Percentiles rank a stretch among this genome's conserved stretches.
Conservation (phyloP, 2,329 filamentous ascomycete species). For the Trichoderma guizhouense region DNA sequence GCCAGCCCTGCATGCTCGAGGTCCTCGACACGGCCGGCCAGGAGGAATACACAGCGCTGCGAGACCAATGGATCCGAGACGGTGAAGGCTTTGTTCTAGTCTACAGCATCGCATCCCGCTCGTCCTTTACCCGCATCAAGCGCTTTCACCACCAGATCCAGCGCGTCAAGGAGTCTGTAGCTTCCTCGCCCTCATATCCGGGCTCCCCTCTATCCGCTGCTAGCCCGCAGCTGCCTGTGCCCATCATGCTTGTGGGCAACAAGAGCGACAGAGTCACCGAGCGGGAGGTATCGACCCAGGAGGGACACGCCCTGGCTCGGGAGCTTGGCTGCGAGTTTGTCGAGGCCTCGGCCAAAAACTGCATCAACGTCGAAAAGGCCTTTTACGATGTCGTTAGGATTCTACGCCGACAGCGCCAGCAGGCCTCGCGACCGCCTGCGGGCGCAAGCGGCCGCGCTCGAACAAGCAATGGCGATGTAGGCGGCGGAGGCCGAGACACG, state of each 20-base stretch:
- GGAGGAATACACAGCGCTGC: slow-evolving; percentile 94
- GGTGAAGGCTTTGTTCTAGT: slow-evolving; percentile 97
- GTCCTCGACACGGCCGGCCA: slow-evolving; percentile 96
- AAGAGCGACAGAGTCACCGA: slow-evolving; percentile 97
- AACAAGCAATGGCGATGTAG: slow-evolving; percentile 36
- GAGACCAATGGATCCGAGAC: slow-evolving; percentile 98
- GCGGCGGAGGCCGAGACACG: slow-evolving; percentile 31
- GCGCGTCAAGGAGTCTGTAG: slow-evolving; percentile 87
- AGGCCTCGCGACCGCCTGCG: slow-evolving; percentile 40
- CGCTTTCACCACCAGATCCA: slow-evolving; percentile 97
- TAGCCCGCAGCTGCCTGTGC: slow-evolving; percentile 65
- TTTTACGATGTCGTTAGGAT: slow-evolving; percentile 97
- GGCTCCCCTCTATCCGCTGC: slow-evolving; percentile 66
- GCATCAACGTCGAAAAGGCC: slow-evolving; percentile 96
- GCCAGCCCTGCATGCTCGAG: slow-evolving; percentile 94
- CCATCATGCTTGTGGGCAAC: slow-evolving; percentile 98
- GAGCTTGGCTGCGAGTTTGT: slow-evolving; percentile 95
- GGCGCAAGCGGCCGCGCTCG: slow-evolving; percentile 38
- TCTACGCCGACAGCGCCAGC: slow-evolving; percentile 76
- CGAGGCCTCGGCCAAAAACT: slow-evolving; percentile 95
- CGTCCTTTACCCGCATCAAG: slow-evolving; percentile 91
- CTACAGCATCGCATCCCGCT: slow-evolving; percentile 96
- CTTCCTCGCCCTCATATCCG: slow-evolving; percentile 71
- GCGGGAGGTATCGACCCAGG: slow-evolving; percentile 92
- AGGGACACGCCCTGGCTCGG: slow-evolving; percentile 86